Percentiles rank a stretch among this genome's conserved stretches.
Evolutionary conservation across 768 basidiomycete genomes (phyloP).

Genomic region (Nevesoporus exiguus): DNA sequence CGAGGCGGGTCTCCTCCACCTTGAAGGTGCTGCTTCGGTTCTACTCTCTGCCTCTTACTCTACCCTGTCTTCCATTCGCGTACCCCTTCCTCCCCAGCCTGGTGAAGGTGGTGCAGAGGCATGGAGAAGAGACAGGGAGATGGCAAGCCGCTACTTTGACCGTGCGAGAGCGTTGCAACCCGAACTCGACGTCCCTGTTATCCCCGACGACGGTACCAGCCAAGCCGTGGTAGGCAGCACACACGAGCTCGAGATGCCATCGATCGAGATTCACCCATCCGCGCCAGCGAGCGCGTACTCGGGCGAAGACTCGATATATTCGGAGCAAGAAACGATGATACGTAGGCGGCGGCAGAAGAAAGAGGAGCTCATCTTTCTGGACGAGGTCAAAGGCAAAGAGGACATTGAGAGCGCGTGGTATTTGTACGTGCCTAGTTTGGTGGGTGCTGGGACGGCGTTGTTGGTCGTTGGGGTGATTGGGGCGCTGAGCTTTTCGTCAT

Average conservation of each 20-base stretch:
- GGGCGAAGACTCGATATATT: constrained; percentile 26
- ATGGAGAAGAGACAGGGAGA: constrained; percentile 72
- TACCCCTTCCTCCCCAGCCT: constrained; percentile 49
- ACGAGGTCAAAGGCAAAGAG: constrained; percentile 44
- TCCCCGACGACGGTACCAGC: constrained; percentile 46
- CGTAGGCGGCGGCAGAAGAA: constrained; percentile 52
- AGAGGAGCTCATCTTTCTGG: constrained; percentile 49
- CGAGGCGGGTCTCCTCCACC: constrained; percentile 73
- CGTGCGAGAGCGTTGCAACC: constrained; percentile 60
- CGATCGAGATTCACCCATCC: constrained; percentile 46
- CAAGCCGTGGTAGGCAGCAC: constrained; percentile 25
- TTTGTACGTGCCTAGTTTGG: constrained; percentile 70
- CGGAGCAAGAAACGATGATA: constrained; percentile 32
- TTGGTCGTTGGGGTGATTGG: constrained; percentile 77
- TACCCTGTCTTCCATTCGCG: constrained; percentile 73
- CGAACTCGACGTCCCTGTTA: constrained; percentile 62
- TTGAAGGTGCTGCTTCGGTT: constrained; percentile 76
- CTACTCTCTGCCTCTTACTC: constrained; percentile 72
- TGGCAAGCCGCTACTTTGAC: constrained; percentile 69
- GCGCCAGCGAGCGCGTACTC: constrained; percentile 28
- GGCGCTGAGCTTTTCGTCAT: constrained; percentile 69
- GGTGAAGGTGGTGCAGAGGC: constrained; percentile 61
- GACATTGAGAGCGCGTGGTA: constrained; percentile 77
- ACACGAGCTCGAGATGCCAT: constrained; percentile 64
- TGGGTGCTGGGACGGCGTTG: constrained; percentile 82